Evolutionary conservation across 73 alveolate species (phyloP).

Genomic region (Paramecium sexaurelia): DNA sequence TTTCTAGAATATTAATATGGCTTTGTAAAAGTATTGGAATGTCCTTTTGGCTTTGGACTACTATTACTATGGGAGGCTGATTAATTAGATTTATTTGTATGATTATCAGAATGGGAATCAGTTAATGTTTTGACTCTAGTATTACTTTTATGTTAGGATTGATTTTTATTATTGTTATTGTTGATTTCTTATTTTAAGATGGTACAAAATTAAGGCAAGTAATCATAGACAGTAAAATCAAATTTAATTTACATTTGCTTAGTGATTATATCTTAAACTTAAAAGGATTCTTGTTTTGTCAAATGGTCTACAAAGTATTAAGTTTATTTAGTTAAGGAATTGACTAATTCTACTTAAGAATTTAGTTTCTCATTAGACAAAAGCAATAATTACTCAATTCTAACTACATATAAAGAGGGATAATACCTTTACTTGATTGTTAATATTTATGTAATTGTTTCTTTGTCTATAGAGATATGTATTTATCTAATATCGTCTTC

Average conservation of each 20-base stretch:
- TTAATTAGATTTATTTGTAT: neutral
- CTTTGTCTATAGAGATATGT: neutral
- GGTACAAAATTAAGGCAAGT: neutral
- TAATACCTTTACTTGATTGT: neutral
- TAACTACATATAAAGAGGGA: neutral
- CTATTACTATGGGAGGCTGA: neutral
- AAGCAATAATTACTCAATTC: neutral
- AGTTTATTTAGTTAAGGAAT: neutral
- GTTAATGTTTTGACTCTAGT: neutral
- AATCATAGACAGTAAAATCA: constrained; percentile 16
- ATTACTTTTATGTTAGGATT: neutral
- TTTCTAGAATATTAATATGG: neutral
- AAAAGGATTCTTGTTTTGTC: neutral
- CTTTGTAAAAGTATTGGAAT: neutral
- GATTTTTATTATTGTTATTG: neutral
- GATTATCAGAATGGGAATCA: neutral
- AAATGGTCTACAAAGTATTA: neutral
- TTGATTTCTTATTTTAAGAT: neutral
- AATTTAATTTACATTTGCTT: neutral
- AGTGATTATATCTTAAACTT: neutral
- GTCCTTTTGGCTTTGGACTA: constrained; percentile 3
- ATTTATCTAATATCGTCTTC: neutral
- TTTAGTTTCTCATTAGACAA: neutral
- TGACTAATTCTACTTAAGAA: neutral
- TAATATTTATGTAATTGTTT: neutral